Evolutionary conservation across 768 basidiomycete species (phyloP).

Genomic region (Boletus patriciae): DNA sequence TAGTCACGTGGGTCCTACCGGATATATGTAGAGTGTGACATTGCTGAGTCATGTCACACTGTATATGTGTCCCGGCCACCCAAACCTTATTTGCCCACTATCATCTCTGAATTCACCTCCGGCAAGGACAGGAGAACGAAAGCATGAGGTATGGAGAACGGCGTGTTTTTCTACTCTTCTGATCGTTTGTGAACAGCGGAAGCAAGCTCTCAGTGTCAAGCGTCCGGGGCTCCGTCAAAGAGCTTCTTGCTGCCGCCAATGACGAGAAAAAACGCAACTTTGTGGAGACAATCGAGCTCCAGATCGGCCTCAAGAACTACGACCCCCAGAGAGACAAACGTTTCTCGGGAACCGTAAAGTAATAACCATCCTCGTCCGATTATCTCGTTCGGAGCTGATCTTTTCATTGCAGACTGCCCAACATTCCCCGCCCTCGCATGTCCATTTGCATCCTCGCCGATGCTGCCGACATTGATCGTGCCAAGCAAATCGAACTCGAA

Average conservation of each 20-base stretch:
- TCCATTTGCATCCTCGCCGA: conserved; percentile 99
- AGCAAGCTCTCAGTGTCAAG: conserved; percentile 98
- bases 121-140: conserved; percentile 19
- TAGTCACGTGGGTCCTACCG: conserved; percentile 16
- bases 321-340: conserved; percentile 99
- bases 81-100: conserved; percentile 29
- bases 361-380: conserved; percentile 19
- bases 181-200: conserved; percentile 25
- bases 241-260: conserved; percentile 78
- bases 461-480: conserved; percentile 97
- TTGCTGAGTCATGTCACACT: conserved; percentile 33
- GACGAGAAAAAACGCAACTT: conserved; percentile 93
- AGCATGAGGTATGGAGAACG: conserved; percentile 33
- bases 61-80: conserved; percentile 35
- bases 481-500: conserved; percentile 96
- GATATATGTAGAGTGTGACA: conserved; percentile 24
- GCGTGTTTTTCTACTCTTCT: neutral
- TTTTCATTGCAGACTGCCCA: conserved; percentile 66
- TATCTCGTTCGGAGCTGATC: neutral
- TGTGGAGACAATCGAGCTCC: conserved; percentile 93
- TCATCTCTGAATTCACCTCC: conserved; percentile 24
- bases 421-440: conserved; percentile 98
- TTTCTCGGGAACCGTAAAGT: conserved; percentile 99
- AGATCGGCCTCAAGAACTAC: conserved; percentile 98
- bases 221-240: conserved; percentile 98